phyloP scores from a whole-genome alignment of 2,329 filamentous ascomycete genomes.

The Albifimbria verrucaria region DNA sequence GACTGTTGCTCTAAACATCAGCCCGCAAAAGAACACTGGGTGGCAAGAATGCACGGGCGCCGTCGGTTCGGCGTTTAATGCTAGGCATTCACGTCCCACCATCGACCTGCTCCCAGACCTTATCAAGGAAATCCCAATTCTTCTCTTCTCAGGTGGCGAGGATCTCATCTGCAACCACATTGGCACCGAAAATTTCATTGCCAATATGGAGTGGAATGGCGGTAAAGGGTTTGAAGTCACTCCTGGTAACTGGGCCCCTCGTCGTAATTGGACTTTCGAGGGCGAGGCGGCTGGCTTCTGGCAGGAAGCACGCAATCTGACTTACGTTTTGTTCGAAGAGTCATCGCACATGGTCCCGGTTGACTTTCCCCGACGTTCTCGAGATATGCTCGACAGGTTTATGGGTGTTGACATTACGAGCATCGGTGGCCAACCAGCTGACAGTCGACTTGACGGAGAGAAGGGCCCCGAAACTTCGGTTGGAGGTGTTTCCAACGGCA shows the following conservation, averaged over 20 bases:
- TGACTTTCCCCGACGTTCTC: constrained; percentile 78
- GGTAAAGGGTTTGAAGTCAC: constrained; percentile 87
- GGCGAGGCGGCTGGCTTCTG: constrained; percentile 84
- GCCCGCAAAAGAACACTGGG: constrained; percentile 74
- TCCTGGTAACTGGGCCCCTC: constrained; percentile 86
- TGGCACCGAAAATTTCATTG: constrained; percentile 87
- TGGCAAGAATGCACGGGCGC: constrained; percentile 88
- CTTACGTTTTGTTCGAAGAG: constrained; percentile 94
- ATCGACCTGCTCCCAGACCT: constrained; percentile 74
- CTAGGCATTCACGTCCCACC: constrained; percentile 68
- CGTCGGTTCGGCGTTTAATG: constrained; percentile 70
- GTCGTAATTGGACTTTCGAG: constrained; percentile 91
- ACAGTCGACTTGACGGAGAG: constrained; percentile 82
- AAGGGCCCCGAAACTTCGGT: constrained; percentile 76
- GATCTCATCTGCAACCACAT: constrained; percentile 97
- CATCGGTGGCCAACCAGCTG: constrained; percentile 76
- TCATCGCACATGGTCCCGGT: constrained; percentile 98
- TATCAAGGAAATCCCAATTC: constrained; percentile 70
- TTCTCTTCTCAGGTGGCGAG: constrained; percentile 90
- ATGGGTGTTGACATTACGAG: constrained; percentile 87
- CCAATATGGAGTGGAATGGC: constrained; percentile 87
- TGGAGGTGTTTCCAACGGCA: constrained; percentile 59
- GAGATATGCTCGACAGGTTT: constrained; percentile 97
- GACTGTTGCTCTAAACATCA: constrained; percentile 74
- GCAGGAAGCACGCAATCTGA: constrained; percentile 91